Conservation (phyloP, 192 early-diverging fungal species). For the Jimgerdemannia lactiflua region DNA sequence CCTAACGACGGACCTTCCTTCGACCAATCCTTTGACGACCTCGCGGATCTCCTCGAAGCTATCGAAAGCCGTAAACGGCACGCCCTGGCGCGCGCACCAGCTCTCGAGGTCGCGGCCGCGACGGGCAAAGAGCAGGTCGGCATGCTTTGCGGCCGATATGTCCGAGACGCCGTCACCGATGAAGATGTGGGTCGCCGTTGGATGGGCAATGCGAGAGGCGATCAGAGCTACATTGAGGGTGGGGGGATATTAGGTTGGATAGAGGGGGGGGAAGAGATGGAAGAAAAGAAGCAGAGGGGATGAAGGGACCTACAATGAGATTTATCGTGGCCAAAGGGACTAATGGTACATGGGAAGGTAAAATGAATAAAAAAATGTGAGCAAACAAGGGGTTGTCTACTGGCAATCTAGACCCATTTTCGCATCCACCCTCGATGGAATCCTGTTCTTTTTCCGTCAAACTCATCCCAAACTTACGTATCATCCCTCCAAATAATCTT, state of each 20-base stretch:
- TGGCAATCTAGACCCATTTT: no score
- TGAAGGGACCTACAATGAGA: conserved; percentile 28
- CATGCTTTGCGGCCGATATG: conserved; percentile 70
- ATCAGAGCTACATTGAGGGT: conserved; percentile 14
- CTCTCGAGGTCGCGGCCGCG: conserved; percentile 64
- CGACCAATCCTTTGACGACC: conserved; percentile 8
- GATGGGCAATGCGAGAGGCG: conserved; percentile 18
- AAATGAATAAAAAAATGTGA: background rate
- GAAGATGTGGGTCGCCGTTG: conserved; percentile 54
- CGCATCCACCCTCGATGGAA: no score
- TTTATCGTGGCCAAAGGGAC: conserved; percentile 67
- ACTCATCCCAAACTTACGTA: conserved; percentile 19
- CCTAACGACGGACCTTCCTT: no score
- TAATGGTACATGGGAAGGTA: conserved; percentile 12
- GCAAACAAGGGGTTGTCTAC: no score
- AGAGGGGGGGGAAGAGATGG: conserved; percentile 1
- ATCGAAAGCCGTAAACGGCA: conserved; percentile 54
- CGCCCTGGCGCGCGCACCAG: conserved; percentile 59
- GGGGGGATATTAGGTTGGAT: background rate
- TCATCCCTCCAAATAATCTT: conserved; percentile 62
- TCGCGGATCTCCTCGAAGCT: conserved; percentile 48
- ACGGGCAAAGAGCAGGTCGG: conserved; percentile 74
- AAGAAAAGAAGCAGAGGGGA: background rate
- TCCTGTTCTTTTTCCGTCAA: background rate
- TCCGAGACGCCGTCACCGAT: conserved; percentile 81